A percentile compares a stretch with the other conserved stretches of the same genome.
Conservation (phyloP, 2,329 filamentous ascomycete genomes). For the Microdochium bolleyi region DNA sequence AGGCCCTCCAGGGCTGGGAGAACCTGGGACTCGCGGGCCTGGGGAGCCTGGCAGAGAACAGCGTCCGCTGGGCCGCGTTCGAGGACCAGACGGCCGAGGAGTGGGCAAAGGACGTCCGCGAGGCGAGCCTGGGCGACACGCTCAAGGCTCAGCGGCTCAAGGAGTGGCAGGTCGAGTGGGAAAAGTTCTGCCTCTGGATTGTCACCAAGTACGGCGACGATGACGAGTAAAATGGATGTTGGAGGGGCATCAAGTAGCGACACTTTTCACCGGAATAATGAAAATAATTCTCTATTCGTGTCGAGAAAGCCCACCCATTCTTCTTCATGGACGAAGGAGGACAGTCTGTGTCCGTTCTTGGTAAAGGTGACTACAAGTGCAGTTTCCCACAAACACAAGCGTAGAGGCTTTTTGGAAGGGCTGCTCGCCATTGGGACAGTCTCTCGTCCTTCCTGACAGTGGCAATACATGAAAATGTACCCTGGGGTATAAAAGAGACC, state of each 20-base stretch:
- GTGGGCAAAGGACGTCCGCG: conserved; percentile 66
- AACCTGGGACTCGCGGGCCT: conserved; percentile 84
- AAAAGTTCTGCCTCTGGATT: conserved; percentile 86
- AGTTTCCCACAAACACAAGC: too few relatives aligned
- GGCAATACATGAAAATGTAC: too few relatives aligned
- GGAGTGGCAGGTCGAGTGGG: conserved; percentile 77
- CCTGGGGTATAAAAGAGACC: too few relatives aligned
- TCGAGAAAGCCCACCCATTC: too few relatives aligned
- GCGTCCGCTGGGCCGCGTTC: conserved; percentile 81
- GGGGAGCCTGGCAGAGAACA: conserved; percentile 85
- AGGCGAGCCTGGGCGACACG: conserved; percentile 64
- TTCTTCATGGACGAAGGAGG: too few relatives aligned
- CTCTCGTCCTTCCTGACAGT: too few relatives aligned
- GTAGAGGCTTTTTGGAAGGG: too few relatives aligned
- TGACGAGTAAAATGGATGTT: conserved; percentile 2
- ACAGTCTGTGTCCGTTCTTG: too few relatives aligned
- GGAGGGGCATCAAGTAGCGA: background rate
- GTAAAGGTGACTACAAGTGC: too few relatives aligned
- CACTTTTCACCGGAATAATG: too few relatives aligned
- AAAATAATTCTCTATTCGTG: too few relatives aligned
- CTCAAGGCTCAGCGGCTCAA: conserved; percentile 64
- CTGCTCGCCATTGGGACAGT: too few relatives aligned
- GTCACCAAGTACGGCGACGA: conserved; percentile 61
- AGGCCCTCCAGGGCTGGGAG: conserved; percentile 83
- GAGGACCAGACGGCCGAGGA: conserved; percentile 66